These are phyloP conservation scores for Pelargonium cotyledonis DNA, from an alignment of 441 rosid species.

Conservation along the genomic window DNA sequence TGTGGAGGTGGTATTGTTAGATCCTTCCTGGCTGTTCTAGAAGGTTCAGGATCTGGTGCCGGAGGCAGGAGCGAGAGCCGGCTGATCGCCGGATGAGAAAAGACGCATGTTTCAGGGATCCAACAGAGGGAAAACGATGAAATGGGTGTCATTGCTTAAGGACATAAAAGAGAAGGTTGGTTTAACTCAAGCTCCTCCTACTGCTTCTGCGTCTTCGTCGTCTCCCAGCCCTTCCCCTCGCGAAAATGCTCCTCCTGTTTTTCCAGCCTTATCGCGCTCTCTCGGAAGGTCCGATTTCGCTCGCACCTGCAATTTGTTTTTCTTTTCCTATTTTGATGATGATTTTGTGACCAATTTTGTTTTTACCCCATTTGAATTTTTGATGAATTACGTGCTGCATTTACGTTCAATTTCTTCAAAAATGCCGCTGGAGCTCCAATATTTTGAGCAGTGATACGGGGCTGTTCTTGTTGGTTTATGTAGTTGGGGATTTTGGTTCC, in stretches of 20 bases:
- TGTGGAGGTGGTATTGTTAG: conserved; percentile 14
- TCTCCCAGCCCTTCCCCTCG: conserved; percentile 39
- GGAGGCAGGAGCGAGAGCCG: conserved; percentile 33
- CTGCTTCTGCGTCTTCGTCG: conserved; percentile 40
- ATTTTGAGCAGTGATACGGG: background rate
- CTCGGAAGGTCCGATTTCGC: conserved; percentile 53
- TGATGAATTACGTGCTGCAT: conserved; percentile 13
- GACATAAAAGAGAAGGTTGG: conserved; percentile 99
- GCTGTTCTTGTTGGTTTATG: background rate
- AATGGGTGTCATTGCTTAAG: conserved; percentile 94
- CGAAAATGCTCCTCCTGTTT: conserved; percentile 36
- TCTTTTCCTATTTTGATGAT: background rate
- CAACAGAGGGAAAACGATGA: conserved; percentile 52
- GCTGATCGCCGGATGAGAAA: conserved; percentile 47
- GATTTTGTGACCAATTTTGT: conserved; percentile 8
- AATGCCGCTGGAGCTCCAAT: background rate
- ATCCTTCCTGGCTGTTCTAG: conserved; percentile 44
- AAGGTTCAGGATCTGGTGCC: conserved; percentile 47
- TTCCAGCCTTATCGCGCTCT: conserved; percentile 38
- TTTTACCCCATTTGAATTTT: background rate
- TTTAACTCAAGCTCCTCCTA: conserved; percentile 64
- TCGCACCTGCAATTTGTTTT: background rate
- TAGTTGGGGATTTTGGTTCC: background rate
- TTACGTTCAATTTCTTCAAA: conserved; percentile 11
- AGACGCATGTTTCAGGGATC: conserved; percentile 31